Evolutionary conservation across 805 yeast genomes (phyloP).

Genomic region (Candida sanyiensis): DNA sequence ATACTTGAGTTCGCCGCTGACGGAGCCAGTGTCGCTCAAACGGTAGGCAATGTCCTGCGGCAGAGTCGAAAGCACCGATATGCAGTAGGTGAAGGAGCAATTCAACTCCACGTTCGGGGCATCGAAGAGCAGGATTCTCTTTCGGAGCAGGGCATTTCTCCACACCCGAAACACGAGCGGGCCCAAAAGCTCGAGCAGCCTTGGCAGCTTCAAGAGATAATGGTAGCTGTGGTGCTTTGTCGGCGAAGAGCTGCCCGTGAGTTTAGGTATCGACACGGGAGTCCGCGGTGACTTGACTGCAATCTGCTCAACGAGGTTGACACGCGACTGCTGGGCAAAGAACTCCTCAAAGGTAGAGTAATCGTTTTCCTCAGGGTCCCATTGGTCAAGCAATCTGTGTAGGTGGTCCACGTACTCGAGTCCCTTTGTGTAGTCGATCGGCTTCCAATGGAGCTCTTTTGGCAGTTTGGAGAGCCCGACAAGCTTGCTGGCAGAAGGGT

Average conservation of each 20-base stretch:
- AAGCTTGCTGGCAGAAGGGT: slow-evolving; percentile 29
- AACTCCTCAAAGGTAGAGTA: slow-evolving; percentile 22
- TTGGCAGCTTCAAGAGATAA: slow-evolving; percentile 42
- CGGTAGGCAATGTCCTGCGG: slow-evolving; percentile 47
- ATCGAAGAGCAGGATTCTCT: slow-evolving; percentile 45
- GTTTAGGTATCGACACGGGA: slow-evolving; percentile 8
- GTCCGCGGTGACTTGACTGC: slow-evolving; percentile 17
- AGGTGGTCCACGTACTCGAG: slow-evolving; percentile 39
- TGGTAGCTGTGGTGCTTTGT: slow-evolving; percentile 28
- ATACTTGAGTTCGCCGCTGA: slow-evolving; percentile 23
- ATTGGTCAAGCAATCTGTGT: slow-evolving; percentile 23
- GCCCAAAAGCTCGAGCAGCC: slow-evolving; percentile 47
- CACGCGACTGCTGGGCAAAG: slow-evolving; percentile 16
- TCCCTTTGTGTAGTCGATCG: slow-evolving; percentile 35
- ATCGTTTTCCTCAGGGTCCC: slow-evolving; percentile 19
- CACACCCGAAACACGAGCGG: slow-evolving; percentile 61
- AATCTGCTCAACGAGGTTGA: slow-evolving; percentile 12
- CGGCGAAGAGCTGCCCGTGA: neutral
- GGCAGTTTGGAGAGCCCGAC: slow-evolving; percentile 12
- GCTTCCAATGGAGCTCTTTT: slow-evolving; percentile 31
- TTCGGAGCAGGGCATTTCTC: slow-evolving; percentile 56
- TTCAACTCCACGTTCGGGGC: slow-evolving; percentile 31
- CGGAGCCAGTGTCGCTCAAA: slow-evolving; percentile 25
- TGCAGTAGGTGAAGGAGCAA: slow-evolving; percentile 49
- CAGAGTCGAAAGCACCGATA: slow-evolving; percentile 55